Evolutionary conservation across 345 rosid species (phyloP).

Genomic region (Limnanthes douglasii): DNA sequence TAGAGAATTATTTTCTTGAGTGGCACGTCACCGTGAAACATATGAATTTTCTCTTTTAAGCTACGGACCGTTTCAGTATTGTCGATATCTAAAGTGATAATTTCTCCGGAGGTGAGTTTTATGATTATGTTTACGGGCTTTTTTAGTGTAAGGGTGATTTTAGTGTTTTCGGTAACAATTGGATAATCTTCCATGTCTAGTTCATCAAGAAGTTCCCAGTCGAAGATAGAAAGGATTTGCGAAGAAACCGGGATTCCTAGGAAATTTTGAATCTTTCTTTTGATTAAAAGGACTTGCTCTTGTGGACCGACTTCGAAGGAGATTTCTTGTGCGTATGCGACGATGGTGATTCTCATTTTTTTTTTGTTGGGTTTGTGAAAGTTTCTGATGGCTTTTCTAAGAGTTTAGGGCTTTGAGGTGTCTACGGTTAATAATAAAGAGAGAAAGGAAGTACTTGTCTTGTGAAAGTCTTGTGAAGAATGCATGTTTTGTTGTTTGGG

Average conservation of each 20-base stretch:
- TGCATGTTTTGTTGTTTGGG: too few relatives aligned
- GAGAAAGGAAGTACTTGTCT: too few relatives aligned
- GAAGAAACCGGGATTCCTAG: constrained; percentile 34
- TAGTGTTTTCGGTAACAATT: constrained; percentile 47
- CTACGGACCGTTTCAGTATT: constrained; percentile 63
- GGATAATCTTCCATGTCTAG: constrained; percentile 92
- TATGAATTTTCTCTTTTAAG: constrained; percentile 74
- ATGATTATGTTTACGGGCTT: constrained; percentile 27
- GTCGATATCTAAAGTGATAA: constrained; percentile 43
- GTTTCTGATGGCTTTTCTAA: too few relatives aligned
- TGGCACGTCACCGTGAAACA: constrained; percentile 44
- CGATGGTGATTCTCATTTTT: constrained; percentile 36
- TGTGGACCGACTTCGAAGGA: constrained; percentile 33
- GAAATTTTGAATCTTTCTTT: constrained; percentile 31
- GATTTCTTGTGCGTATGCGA: constrained; percentile 29
- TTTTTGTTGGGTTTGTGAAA: too few relatives aligned
- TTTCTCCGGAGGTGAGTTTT: constrained; percentile 37
- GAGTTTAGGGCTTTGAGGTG: too few relatives aligned
- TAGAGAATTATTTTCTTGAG: constrained; percentile 49
- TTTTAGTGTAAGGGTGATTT: constrained; percentile 41
- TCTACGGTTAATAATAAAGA: too few relatives aligned
- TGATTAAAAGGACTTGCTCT: constrained; percentile 53
- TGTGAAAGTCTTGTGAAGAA: too few relatives aligned
- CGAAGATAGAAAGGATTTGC: constrained; percentile 42
- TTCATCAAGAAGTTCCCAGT: constrained; percentile 77